Conservation (phyloP, 1,284 basidiomycete species). For the Ceratobasidium sp. region DNA sequence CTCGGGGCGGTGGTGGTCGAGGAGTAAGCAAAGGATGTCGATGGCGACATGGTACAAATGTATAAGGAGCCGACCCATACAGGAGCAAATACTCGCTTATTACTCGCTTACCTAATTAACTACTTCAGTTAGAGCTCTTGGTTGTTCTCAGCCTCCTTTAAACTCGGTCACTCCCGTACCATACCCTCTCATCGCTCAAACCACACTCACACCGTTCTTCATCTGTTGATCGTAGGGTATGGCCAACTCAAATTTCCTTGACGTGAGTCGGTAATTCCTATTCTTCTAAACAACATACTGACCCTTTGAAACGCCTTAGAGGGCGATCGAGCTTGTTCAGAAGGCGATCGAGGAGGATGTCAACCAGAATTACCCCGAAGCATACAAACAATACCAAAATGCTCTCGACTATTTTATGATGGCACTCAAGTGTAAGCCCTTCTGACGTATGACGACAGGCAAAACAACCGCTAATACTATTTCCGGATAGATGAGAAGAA, state of each 20-base stretch:
- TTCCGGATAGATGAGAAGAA: slow-evolving; percentile 87
- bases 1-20: not conserved
- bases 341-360: slow-evolving; percentile 95
- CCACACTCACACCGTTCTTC: not conserved
- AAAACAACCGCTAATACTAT: not conserved
- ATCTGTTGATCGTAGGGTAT: slow-evolving; percentile 8
- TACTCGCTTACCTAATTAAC: not conserved
- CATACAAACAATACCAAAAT: slow-evolving; percentile 95
- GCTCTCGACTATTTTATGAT: slow-evolving; percentile 99
- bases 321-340: slow-evolving; percentile 94
- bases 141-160: not conserved
- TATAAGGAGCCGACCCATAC: not conserved
- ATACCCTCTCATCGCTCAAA: slow-evolving; percentile 13
- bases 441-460: not conserved
- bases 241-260: slow-evolving; percentile 61
- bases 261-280: slow-evolving; percentile 53
- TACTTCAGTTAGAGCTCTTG: not conserved
- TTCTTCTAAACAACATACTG: not conserved
- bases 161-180: not conserved
- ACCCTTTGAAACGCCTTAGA: slow-evolving; percentile 60
- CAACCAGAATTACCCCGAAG: slow-evolving; percentile 93
- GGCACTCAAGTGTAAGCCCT: slow-evolving; percentile 74
- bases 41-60: slow-evolving; percentile 14
- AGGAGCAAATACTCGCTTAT: not conserved
- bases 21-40: not conserved